These are phyloP conservation scores for Phytopythium kandeliae DNA, from an alignment of 352 stramenopile species.

Conservation along the genomic window DNA sequence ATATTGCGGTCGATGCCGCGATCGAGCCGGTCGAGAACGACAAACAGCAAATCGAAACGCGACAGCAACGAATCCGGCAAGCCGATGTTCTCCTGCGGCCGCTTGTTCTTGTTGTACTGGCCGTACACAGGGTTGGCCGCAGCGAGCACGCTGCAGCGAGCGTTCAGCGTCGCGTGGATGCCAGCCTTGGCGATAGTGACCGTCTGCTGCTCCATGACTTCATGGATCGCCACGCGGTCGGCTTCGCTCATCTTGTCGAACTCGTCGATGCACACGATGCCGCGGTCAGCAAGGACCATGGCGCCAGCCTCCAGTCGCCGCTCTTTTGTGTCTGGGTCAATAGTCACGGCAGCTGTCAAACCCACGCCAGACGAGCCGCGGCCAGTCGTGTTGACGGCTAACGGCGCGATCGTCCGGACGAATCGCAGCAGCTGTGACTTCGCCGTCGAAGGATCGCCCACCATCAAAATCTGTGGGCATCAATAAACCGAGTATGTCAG, in stretches of 20 bases:
- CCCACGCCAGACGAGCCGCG: constrained; percentile 86
- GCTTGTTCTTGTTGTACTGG: constrained; percentile 98
- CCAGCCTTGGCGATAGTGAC: constrained; percentile 99
- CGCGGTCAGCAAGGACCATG: constrained; percentile 98
- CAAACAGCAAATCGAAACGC: constrained; percentile 99
- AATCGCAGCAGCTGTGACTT: constrained; percentile 99
- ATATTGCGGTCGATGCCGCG: constrained; percentile 93
- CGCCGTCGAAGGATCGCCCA: constrained; percentile 98
- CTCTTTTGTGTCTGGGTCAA: constrained; percentile 93
- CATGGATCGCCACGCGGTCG: constrained; percentile 99
- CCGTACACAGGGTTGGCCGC: constrained; percentile 99
- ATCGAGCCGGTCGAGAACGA: constrained; percentile 98
- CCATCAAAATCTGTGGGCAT: constrained; percentile 76
- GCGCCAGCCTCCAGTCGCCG: constrained; percentile 96
- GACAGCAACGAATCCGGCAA: constrained; percentile 99
- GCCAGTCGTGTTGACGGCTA: constrained; percentile 90
- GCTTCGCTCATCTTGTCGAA: constrained; percentile 98
- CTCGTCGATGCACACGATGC: constrained; percentile 99
- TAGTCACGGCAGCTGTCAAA: constrained; percentile 98
- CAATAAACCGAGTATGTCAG: constrained; percentile 5
- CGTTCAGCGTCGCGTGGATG: constrained; percentile 99
- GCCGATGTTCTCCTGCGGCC: constrained; percentile 98
- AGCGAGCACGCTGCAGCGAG: constrained; percentile 97
- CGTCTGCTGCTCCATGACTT: constrained; percentile 99
- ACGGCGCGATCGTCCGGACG: constrained; percentile 92